phyloP scores from a whole-genome alignment of 768 basidiomycete genomes.

The Melanogaster broomeanus region DNA sequence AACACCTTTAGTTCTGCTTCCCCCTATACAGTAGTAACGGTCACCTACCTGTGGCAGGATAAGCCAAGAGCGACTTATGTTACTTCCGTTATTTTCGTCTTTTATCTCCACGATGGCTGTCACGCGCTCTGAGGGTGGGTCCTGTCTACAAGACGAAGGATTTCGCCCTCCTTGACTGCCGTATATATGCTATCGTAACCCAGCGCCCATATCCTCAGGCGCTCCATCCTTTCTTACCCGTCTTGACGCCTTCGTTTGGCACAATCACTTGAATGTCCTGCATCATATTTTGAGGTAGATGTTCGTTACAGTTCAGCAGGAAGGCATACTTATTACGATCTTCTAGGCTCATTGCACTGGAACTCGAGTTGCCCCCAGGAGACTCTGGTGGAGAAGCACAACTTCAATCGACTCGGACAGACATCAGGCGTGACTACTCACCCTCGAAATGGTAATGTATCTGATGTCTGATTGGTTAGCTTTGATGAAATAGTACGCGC shows the following conservation, averaged over 20 bases:
- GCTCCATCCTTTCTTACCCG: constrained; percentile 50
- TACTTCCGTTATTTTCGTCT: no score
- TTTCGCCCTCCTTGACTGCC: no score
- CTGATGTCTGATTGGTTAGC: constrained; percentile 38
- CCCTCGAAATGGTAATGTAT: not conserved
- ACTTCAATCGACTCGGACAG: constrained; percentile 39
- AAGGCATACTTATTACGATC: not conserved
- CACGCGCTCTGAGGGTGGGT: no score
- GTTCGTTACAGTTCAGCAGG: not conserved
- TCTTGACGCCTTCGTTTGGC: constrained; percentile 48
- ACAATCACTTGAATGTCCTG: constrained; percentile 53
- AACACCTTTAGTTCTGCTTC: no score
- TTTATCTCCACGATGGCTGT: no score
- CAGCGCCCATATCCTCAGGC: constrained; percentile 48
- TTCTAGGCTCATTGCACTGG: constrained; percentile 47
- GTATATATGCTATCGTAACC: constrained; percentile 39
- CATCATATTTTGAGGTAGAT: constrained; percentile 46
- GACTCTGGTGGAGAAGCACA: constrained; percentile 48
- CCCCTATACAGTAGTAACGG: no score
- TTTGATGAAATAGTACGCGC: constrained; percentile 65
- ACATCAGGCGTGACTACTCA: constrained; percentile 34
- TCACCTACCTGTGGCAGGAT: no score
- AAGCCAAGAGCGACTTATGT: no score
- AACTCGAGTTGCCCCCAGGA: constrained; percentile 58
- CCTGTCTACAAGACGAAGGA: no score